Conservation (phyloP, 257 asterid species). For the Cordia subcordata region DNA sequence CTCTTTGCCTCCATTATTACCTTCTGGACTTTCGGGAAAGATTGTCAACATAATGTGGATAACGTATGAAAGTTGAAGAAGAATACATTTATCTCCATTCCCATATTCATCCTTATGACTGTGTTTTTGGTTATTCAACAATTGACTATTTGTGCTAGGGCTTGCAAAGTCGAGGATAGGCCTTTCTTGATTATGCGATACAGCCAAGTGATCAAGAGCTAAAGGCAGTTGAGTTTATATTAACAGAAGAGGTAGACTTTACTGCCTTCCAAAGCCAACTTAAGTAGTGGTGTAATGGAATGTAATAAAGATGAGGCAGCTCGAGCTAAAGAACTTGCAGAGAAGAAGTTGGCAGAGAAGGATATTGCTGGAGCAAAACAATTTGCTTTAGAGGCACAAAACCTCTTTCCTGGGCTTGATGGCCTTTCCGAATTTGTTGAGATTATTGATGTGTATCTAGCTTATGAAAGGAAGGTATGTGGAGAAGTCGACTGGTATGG, state of each 20-base stretch:
- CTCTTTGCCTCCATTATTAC: too few species aligned
- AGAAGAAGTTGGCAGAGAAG: slow-evolving; percentile 40
- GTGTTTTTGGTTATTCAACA: too few species aligned
- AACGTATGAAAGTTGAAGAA: too few species aligned
- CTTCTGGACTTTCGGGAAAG: too few species aligned
- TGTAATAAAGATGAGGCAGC: slow-evolving; percentile 58
- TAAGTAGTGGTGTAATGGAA: slow-evolving; percentile 36
- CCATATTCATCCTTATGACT: too few species aligned
- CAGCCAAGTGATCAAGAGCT: not conserved
- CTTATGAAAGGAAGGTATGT: slow-evolving; percentile 37
- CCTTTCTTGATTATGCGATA: not conserved
- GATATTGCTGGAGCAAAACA: slow-evolving; percentile 54
- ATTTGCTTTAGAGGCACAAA: slow-evolving; percentile 56
- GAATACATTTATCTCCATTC: too few species aligned
- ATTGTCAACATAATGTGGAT: too few species aligned
- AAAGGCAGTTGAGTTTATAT: too few species aligned
- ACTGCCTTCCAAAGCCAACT: not conserved
- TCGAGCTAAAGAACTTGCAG: slow-evolving; percentile 53
- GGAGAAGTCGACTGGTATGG: slow-evolving; percentile 55
- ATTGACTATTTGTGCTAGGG: slow-evolving; percentile 2
- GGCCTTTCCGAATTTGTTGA: slow-evolving; percentile 59
- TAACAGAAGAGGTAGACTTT: too few species aligned
- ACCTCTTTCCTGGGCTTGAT: slow-evolving; percentile 51
- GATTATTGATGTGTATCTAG: slow-evolving; percentile 32
- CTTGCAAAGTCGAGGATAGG: not conserved